Conservation (phyloP, 2,329 filamentous ascomycete genomes). For the Ophiostoma quercus region DNA sequence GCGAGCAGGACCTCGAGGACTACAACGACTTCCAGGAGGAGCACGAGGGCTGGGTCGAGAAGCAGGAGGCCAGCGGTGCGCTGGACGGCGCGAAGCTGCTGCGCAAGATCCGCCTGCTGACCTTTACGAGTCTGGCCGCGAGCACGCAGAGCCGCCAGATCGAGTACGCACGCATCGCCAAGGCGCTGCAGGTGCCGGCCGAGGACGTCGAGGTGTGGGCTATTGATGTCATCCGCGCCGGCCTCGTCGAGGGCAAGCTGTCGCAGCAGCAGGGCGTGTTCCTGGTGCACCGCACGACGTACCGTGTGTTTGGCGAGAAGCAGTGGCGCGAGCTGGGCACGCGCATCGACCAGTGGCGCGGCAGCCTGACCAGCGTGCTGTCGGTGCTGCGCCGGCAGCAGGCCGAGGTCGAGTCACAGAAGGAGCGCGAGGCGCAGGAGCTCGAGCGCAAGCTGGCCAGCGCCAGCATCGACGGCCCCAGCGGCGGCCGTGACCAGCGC, state of each 20-base stretch:
- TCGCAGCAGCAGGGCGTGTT: constrained; percentile 90
- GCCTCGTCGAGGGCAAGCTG: constrained; percentile 92
- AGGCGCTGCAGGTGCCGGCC: constrained; percentile 72
- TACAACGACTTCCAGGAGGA: constrained; percentile 94
- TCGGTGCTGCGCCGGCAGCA: constrained; percentile 74
- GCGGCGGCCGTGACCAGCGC: constrained; percentile 29
- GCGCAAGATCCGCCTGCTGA: constrained; percentile 94
- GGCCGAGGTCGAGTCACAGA: constrained; percentile 68
- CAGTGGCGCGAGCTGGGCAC: constrained; percentile 95
- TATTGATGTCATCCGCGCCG: constrained; percentile 94
- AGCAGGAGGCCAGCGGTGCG: constrained; percentile 61
- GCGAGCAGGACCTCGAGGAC: constrained; percentile 88
- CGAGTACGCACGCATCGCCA: constrained; percentile 78
- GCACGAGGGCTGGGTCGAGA: constrained; percentile 78
- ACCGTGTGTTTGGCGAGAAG: constrained; percentile 95
- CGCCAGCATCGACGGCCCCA: constrained; percentile 34
- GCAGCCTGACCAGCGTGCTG: constrained; percentile 72
- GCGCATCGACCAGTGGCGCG: constrained; percentile 84
- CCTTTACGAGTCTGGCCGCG: constrained; percentile 83
- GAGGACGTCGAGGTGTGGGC: constrained; percentile 97
- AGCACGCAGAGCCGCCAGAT: constrained; percentile 79
- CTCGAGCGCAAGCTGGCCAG: constrained; percentile 55
- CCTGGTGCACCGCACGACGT: constrained; percentile 90
- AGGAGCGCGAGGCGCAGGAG: constrained; percentile 71
- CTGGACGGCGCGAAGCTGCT: constrained; percentile 56